Percentiles rank a stretch among this genome's conserved stretches.
Evolutionary conservation across 2,329 filamentous ascomycete genomes (phyloP).

Genomic region (Mycocentrospora acerina): DNA sequence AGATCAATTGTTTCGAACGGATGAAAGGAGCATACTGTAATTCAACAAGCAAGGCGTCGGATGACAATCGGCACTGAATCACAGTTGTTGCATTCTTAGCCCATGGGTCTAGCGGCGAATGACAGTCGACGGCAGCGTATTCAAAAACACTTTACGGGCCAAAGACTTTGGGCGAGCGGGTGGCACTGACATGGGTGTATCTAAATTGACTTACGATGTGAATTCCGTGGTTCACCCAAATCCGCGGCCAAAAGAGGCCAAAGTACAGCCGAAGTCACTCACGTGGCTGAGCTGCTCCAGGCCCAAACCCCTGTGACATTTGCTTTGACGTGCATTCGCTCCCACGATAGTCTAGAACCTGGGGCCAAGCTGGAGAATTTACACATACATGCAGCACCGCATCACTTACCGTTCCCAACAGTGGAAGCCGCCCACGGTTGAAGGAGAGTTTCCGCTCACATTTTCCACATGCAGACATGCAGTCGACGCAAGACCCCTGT

Average conservation of each 20-base stretch:
- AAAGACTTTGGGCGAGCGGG: constrained; percentile 26
- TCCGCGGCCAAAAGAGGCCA: constrained; percentile 24
- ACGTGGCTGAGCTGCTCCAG: constrained; percentile 26
- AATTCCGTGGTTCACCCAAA: constrained; percentile 27
- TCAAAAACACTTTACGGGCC: constrained; percentile 28
- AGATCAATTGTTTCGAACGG: background rate
- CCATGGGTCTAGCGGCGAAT: constrained; percentile 18
- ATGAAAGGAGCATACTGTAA: too few species aligned
- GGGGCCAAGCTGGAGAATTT: too few species aligned
- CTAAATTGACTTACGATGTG: constrained; percentile 12
- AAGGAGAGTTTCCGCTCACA: background rate
- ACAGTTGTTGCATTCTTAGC: constrained; percentile 9
- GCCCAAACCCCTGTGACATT: too few species aligned
- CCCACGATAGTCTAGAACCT: too few species aligned
- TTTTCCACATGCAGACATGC: background rate
- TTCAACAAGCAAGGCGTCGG: too few species aligned
- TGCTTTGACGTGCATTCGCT: too few species aligned
- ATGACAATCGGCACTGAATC: background rate
- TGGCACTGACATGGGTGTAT: constrained; percentile 26
- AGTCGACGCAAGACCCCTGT: background rate
- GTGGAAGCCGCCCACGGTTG: background rate
- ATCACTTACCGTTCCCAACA: background rate
- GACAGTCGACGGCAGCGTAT: constrained; percentile 9
- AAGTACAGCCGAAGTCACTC: constrained; percentile 30
- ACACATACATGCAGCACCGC: too few species aligned